Percentiles rank a stretch among this genome's conserved stretches.
These are phyloP conservation scores for Escallonia rubra DNA, from an alignment of 129 eudicot genomes.

Conservation along the genomic window DNA sequence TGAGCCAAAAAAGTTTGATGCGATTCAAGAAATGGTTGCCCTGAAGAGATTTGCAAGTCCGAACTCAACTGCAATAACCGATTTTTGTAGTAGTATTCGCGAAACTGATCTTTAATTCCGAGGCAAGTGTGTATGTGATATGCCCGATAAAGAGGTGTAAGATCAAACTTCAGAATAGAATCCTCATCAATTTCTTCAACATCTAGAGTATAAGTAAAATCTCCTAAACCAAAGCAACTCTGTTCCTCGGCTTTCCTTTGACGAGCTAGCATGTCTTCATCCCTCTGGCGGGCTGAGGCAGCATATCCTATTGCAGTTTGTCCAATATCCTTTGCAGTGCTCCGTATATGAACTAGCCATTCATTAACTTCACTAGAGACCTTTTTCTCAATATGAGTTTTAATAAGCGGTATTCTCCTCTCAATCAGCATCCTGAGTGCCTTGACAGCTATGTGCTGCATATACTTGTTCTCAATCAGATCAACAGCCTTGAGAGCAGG, in stretches of 20 bases:
- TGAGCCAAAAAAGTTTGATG: slow-evolving; percentile 71
- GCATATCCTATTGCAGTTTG: slow-evolving; percentile 76
- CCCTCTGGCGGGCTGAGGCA: slow-evolving; percentile 79
- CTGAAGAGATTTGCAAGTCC: slow-evolving; percentile 73
- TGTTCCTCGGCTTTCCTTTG: slow-evolving; percentile 88
- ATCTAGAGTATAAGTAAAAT: slow-evolving; percentile 66
- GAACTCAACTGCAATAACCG: slow-evolving; percentile 76
- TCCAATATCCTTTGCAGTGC: slow-evolving; percentile 74
- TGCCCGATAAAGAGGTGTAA: slow-evolving; percentile 82
- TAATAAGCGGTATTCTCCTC: slow-evolving; percentile 57
- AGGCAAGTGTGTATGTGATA: slow-evolving; percentile 76
- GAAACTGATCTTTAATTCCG: slow-evolving; percentile 65
- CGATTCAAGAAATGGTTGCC: slow-evolving; percentile 71
- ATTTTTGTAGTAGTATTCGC: slow-evolving; percentile 86
- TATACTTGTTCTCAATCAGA: slow-evolving; percentile 65
- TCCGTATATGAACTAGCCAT: slow-evolving; percentile 79
- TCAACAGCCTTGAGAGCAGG: slow-evolving; percentile 88
- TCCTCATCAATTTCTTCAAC: slow-evolving; percentile 69
- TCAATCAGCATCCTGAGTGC: slow-evolving; percentile 50
- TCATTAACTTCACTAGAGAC: slow-evolving; percentile 73
- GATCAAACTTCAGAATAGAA: slow-evolving; percentile 58
- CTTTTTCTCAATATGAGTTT: slow-evolving; percentile 63
- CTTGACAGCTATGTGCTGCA: slow-evolving; percentile 61
- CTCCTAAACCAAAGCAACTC: slow-evolving; percentile 59
- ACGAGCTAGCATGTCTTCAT: slow-evolving; percentile 77